Percentiles rank a stretch among this genome's conserved stretches.
phyloP scores from a whole-genome alignment of 352 stramenopile species.

The Thalassiosira sp. region DNA sequence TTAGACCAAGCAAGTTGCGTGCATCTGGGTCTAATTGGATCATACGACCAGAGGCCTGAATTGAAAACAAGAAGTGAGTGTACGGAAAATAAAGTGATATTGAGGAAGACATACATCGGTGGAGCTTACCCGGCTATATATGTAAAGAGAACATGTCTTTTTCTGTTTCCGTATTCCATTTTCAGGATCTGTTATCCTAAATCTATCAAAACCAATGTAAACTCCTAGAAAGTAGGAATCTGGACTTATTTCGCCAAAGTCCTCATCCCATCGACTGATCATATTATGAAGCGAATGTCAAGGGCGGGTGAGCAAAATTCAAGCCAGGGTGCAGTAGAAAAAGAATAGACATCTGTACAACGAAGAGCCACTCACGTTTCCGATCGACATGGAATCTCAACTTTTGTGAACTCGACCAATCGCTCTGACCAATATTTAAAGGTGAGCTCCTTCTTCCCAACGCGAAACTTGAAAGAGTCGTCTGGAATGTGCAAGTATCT shows the following conservation, averaged over 20 bases:
- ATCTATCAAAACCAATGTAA: conserved; percentile 41
- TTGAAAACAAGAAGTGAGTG: neutral
- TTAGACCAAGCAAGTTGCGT: conserved; percentile 31
- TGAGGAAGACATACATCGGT: neutral
- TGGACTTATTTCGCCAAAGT: conserved; percentile 12
- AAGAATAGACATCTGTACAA: too few species aligned
- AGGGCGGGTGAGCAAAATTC: too few species aligned
- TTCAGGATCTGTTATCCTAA: conserved; percentile 3
- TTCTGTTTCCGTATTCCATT: conserved; percentile 3
- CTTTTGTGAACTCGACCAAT: conserved; percentile 48
- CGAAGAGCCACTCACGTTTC: too few species aligned
- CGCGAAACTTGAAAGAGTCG: conserved; percentile 30
- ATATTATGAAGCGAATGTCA: too few species aligned
- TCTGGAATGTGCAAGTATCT: conserved; percentile 49
- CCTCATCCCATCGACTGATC: conserved; percentile 14
- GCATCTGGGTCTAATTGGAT: conserved; percentile 48
- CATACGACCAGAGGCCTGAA: conserved; percentile 29
- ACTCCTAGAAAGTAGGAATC: conserved; percentile 20
- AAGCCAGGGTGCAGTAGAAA: too few species aligned
- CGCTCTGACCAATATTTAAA: conserved; percentile 50
- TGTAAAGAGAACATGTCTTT: conserved; percentile 31
- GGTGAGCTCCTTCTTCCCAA: conserved; percentile 28
- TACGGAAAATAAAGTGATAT: neutral
- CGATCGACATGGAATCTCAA: conserved; percentile 39
- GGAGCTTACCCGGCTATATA: conserved; percentile 41